phyloP scores from a whole-genome alignment of 1,284 basidiomycete genomes.

The Fomitopsis palustris region DNA sequence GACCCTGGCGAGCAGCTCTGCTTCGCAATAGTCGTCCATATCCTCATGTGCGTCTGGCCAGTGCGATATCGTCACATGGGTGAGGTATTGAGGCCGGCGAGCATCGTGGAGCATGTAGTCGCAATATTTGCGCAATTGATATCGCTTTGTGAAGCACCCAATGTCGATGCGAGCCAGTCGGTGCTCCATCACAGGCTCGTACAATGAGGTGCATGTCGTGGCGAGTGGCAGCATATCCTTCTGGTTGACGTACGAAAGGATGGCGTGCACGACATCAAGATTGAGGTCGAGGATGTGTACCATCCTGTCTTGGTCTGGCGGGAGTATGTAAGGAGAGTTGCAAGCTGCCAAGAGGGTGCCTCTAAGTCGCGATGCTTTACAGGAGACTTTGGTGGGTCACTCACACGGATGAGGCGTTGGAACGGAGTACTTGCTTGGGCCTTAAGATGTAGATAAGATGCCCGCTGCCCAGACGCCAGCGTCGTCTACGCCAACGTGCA shows the following conservation, averaged over 20 bases:
- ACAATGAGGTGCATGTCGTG: background rate
- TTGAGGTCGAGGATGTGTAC: background rate
- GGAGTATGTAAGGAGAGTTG: too few species aligned
- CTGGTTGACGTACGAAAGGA: background rate
- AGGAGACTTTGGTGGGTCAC: too few species aligned
- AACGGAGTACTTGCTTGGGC: too few species aligned
- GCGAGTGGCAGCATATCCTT: background rate
- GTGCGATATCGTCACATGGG: too few species aligned
- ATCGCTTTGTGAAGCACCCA: background rate
- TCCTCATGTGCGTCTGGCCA: background rate
- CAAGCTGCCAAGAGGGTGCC: too few species aligned
- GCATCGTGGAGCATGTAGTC: background rate
- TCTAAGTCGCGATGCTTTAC: too few species aligned
- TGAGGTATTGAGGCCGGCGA: background rate
- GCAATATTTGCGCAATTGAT: background rate
- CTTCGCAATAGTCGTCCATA: background rate
- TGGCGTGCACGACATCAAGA: background rate
- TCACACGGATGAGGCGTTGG: too few species aligned
- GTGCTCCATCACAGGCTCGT: background rate
- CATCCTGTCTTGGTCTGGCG: too few species aligned
- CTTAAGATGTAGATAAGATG: too few species aligned
- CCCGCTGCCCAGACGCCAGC: too few species aligned
- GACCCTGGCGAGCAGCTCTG: background rate
- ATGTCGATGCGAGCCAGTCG: background rate
- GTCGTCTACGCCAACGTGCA: too few species aligned